A percentile compares a stretch with the other conserved stretches of the same genome.
Conservation (phyloP, 225 moss, liverwort and hornwort species). For the Ulota crispa region DNA sequence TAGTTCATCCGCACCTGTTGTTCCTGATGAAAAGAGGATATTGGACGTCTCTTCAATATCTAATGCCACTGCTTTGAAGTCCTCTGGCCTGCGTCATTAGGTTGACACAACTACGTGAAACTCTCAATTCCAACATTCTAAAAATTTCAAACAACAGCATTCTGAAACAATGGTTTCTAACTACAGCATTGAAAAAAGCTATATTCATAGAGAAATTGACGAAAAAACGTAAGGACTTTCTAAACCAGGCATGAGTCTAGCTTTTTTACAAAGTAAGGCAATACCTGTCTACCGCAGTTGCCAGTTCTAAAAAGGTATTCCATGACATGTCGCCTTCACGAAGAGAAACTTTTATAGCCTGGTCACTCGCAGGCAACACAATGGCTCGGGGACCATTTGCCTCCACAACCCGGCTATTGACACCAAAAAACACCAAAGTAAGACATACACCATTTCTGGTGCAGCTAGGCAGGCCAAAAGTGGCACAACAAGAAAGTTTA, state of each 20-base stretch:
- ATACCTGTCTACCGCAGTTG: conserved; percentile 63
- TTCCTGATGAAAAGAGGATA: conserved; percentile 71
- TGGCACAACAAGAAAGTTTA: not conserved
- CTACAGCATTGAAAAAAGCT: too few species aligned
- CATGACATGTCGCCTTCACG: conserved; percentile 84
- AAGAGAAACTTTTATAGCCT: conserved; percentile 47
- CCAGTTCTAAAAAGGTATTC: conserved; percentile 60
- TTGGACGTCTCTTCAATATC: conserved; percentile 62
- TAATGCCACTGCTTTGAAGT: conserved; percentile 62
- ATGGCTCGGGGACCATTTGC: conserved; percentile 83
- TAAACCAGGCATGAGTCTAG: not conserved
- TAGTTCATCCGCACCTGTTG: conserved; percentile 46
- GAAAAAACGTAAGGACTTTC: too few species aligned
- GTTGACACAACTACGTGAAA: not conserved
- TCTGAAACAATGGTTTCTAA: not conserved
- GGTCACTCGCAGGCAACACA: conserved; percentile 68
- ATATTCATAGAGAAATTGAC: too few species aligned
- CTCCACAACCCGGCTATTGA: conserved; percentile 77
- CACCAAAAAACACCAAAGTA: conserved; percentile 4
- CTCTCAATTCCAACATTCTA: not conserved
- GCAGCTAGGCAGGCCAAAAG: not conserved
- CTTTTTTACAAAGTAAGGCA: not conserved
- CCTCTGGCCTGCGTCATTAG: conserved; percentile 59
- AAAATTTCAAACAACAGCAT: not conserved
- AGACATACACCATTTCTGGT: not conserved